Percentiles rank a stretch among this genome's conserved stretches.
These are phyloP conservation scores for Sporothrix inflata DNA, from an alignment of 2,329 filamentous ascomycete species.

Conservation along the genomic window DNA sequence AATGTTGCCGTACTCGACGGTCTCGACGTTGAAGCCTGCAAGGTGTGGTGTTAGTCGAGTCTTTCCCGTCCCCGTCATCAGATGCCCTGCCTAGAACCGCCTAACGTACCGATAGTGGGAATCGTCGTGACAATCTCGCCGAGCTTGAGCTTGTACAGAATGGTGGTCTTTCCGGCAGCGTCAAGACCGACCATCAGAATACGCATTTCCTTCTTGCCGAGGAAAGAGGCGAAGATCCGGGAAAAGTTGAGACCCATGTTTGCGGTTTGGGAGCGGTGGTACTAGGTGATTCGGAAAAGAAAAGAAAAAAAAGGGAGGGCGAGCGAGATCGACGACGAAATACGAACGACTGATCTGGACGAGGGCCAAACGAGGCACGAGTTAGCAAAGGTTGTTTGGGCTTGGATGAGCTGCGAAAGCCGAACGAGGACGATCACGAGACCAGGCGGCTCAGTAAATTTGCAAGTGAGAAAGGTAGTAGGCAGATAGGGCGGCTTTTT, in stretches of 20 bases:
- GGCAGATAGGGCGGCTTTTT: background rate
- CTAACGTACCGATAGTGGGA: conserved; percentile 83
- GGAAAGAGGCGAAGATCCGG: conserved; percentile 93
- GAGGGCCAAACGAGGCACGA: background rate
- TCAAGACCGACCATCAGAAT: conserved; percentile 99
- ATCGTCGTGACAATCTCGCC: conserved; percentile 99
- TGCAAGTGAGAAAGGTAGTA: background rate
- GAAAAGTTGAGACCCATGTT: conserved; percentile 98
- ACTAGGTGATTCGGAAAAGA: background rate
- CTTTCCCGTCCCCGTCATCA: no score
- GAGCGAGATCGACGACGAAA: conserved; percentile 26
- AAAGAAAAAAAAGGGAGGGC: background rate
- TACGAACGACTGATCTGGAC: conserved; percentile 18
- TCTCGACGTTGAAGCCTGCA: conserved; percentile 98
- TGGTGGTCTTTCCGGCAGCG: conserved; percentile 99
- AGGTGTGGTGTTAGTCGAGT: conserved; percentile 18
- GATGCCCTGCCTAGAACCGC: no score
- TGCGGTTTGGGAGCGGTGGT: conserved; percentile 49
- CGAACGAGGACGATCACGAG: conserved; percentile 17
- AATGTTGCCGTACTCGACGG: conserved; percentile 99
- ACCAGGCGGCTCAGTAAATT: background rate
- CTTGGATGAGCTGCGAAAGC: background rate
- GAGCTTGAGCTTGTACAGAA: conserved; percentile 99
- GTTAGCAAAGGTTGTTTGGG: conserved; percentile 10
- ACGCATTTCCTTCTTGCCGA: conserved; percentile 99